Conservation (phyloP, 2,329 filamentous ascomycete species). For the Grosmannia penicillata region DNA sequence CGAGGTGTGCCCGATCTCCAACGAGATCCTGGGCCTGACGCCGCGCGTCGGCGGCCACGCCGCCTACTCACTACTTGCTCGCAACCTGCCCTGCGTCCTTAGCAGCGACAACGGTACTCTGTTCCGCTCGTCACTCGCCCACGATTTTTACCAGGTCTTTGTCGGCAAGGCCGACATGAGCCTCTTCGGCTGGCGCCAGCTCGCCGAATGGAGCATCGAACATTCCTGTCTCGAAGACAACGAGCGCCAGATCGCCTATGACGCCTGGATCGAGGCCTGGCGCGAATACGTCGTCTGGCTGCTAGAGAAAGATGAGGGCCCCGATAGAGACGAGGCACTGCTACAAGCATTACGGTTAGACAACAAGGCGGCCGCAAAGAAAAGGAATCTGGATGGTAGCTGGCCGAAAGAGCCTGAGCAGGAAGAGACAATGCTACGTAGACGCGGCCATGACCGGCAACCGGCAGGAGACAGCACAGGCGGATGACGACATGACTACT, state of each 20-base stretch:
- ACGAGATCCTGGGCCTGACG: constrained; percentile 59
- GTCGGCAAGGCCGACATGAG: constrained; percentile 52
- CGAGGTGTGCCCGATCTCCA: constrained; percentile 66
- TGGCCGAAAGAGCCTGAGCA: too few relatives aligned
- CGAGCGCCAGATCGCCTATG: constrained; percentile 28
- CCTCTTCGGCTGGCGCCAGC: constrained; percentile 57
- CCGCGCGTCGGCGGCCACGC: constrained; percentile 49
- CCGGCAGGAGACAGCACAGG: too few relatives aligned
- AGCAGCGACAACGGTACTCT: constrained; percentile 64
- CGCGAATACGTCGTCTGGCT: constrained; percentile 39
- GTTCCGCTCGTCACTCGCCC: constrained; percentile 58
- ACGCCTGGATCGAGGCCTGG: constrained; percentile 42
- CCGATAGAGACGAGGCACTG: too few relatives aligned
- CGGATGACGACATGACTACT: too few relatives aligned
- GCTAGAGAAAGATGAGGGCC: too few relatives aligned
- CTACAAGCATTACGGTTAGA: too few relatives aligned
- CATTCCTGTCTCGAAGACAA: constrained; percentile 37
- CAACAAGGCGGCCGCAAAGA: too few relatives aligned
- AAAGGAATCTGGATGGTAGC: too few relatives aligned
- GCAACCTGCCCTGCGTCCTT: constrained; percentile 57
- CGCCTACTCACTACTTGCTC: constrained; percentile 54
- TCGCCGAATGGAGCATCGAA: constrained; percentile 46
- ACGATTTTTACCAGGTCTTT: constrained; percentile 67
- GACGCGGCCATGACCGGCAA: too few relatives aligned
- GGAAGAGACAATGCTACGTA: too few relatives aligned